Base-by-base conservation (phyloP, 441 rosid species). In the Eutrema salsugineum region DNA sequence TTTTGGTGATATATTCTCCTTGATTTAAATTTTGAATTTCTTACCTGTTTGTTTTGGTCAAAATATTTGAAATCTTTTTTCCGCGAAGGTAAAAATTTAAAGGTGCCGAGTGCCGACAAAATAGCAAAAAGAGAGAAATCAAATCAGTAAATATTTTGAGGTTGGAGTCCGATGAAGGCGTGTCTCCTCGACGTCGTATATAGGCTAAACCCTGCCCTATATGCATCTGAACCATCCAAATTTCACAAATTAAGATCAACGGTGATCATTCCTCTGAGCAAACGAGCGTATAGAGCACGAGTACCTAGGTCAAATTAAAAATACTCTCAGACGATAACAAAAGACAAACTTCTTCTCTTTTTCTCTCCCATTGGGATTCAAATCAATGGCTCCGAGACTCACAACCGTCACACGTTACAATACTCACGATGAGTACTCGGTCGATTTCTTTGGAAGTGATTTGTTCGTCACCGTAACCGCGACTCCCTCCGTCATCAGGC, bases 401-500 rank as follows among this genome's bases (percentile, higher is more conserved):
- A 70, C 19, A 70, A 58, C 15, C 58, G 10, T 39, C 20, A 49
- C 1, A 0, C 8, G 5, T 40, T 36, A 48, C 66, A 4, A 6
- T 8, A n/a, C 47, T 15, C 27, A 57, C 27, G 33, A 40, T 14
- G 4, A n/a, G 6, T 51, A 71, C 19, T 7, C 5, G 11, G 24
- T 71, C 17, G 46, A 63, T 50, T 51, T 71, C 63, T 71, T 28
- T 4, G 76, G 76, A 40, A 10, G 30, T 1, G 14, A 16, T 1
- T 14, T 71, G 11, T 3, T 6, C 11, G 76, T 71, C 62, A 71
- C 76, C 22, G 53, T 43, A n/a, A 71, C 76, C 1, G 2, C n/a
- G 8, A 14, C 16, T 20, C 3, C 51, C 47, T 51, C 70, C 39
- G 27, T 71, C 44, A 63, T 71, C 44, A 27, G 43, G 10, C 44